A percentile compares a stretch with the other conserved stretches of the same genome.
Evolutionary conservation across 1,284 basidiomycete genomes (phyloP).

Genomic region (Entoloma clypeatum): DNA sequence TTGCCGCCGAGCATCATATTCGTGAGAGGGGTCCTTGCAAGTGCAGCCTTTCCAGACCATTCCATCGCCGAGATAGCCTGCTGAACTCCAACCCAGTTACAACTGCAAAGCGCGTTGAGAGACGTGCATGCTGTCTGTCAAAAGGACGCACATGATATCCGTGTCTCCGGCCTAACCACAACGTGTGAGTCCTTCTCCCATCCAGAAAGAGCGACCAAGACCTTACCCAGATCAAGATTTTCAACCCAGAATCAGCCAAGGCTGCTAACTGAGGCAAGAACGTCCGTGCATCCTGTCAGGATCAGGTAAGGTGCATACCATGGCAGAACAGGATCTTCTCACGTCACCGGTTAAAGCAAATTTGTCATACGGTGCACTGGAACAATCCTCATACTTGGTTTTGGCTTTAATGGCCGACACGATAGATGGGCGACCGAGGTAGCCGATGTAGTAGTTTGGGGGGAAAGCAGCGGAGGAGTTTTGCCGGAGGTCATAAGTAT

Average conservation of each 20-base stretch:
- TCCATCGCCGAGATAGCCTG: slow-evolving; percentile 55
- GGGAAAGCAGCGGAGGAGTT: slow-evolving; percentile 52
- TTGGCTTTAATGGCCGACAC: slow-evolving; percentile 49
- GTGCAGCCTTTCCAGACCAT: slow-evolving; percentile 52
- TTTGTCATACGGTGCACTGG: slow-evolving; percentile 33
- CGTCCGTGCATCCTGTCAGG: slow-evolving; percentile 53
- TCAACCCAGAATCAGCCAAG: slow-evolving; percentile 51
- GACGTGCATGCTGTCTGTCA: neutral
- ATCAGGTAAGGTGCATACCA: slow-evolving; percentile 1
- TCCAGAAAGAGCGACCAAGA: neutral
- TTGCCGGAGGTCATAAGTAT: slow-evolving; percentile 55
- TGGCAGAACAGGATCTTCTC: no score
- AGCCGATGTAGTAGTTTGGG: slow-evolving; percentile 50
- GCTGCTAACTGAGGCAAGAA: slow-evolving; percentile 48
- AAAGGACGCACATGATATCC: slow-evolving; percentile 57
- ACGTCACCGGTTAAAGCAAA: slow-evolving; percentile 43
- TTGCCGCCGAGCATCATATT: slow-evolving; percentile 54
- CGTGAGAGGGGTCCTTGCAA: slow-evolving; percentile 47
- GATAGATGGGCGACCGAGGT: slow-evolving; percentile 36
- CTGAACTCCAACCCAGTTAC: slow-evolving; percentile 62
- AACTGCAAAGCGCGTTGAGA: slow-evolving; percentile 32
- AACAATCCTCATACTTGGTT: slow-evolving; percentile 43
- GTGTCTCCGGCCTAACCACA: slow-evolving; percentile 63
- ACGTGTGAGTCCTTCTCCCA: neutral
- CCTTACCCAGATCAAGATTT: slow-evolving; percentile 58